Evolutionary conservation across 2,329 filamentous ascomycete genomes (phyloP).

Genomic region (Aureobasidium leucospermi): DNA sequence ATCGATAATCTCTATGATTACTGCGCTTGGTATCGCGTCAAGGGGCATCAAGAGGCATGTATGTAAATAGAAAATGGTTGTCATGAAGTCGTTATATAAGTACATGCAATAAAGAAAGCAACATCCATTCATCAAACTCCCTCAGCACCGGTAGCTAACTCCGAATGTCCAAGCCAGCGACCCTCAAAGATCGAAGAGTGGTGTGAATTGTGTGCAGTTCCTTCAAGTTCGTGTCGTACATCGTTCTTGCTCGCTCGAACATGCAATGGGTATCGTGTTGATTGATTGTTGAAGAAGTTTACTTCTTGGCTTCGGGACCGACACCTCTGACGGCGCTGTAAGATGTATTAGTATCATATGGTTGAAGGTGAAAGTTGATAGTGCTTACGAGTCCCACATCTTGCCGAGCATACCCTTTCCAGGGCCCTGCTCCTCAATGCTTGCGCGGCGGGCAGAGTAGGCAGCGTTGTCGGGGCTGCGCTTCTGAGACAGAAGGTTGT

Average conservation of each 20-base stretch:
- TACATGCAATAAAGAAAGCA: neutral
- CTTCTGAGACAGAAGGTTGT: slow-evolving; percentile 17
- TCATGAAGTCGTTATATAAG: slow-evolving; percentile 4
- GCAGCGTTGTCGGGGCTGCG: slow-evolving; percentile 16
- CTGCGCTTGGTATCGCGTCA: too few relatives aligned
- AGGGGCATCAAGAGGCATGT: too few relatives aligned
- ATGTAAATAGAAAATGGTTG: neutral
- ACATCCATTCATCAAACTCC: neutral
- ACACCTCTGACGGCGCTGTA: slow-evolving; percentile 1
- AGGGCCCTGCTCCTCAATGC: slow-evolving; percentile 15
- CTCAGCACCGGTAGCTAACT: neutral
- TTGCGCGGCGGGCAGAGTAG: slow-evolving; percentile 15
- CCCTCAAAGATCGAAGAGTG: neutral
- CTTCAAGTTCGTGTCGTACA: neutral
- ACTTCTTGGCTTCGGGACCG: slow-evolving; percentile 3
- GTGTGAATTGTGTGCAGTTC: neutral
- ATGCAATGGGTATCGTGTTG: neutral
- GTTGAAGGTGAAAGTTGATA: neutral
- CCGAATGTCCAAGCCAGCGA: neutral
- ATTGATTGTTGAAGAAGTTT: neutral
- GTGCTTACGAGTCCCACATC: slow-evolving; percentile 17
- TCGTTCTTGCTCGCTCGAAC: neutral
- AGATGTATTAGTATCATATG: neutral
- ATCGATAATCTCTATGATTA: too few relatives aligned
- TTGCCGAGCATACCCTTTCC: slow-evolving; percentile 16